Conservation (phyloP, 306 rosid genomes). For the Cicer cuneatum region DNA sequence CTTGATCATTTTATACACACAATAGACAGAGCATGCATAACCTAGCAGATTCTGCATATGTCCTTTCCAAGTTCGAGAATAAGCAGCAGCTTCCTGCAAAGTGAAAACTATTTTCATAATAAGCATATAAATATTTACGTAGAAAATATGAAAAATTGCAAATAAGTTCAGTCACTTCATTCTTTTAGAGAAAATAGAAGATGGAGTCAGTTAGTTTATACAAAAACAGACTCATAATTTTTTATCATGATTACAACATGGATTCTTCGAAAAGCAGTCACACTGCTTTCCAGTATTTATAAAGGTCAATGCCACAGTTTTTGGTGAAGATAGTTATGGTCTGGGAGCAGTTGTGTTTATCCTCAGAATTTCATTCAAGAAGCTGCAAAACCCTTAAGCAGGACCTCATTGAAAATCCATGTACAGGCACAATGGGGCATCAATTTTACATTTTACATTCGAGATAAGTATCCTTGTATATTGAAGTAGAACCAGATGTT, state of each 20-base stretch:
- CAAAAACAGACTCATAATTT: constrained; percentile 12
- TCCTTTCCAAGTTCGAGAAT: constrained; percentile 98
- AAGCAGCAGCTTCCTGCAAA: constrained; percentile 96
- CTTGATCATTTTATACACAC: constrained; percentile 99
- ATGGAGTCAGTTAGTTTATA: not conserved
- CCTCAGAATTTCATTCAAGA: not conserved
- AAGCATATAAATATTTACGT: constrained; percentile 3
- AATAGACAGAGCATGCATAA: constrained; percentile 94
- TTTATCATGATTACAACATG: constrained; percentile 14
- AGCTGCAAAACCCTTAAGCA: constrained; percentile 4
- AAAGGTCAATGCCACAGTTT: constrained; percentile 30
- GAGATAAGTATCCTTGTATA: not conserved
- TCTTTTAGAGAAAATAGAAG: constrained; percentile 15
- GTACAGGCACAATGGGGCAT: not conserved
- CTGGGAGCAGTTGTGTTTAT: constrained; percentile 9
- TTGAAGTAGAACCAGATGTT: constrained; percentile 22
- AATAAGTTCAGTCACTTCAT: constrained; percentile 20
- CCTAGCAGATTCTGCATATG: constrained; percentile 98
- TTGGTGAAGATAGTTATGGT: constrained; percentile 11
- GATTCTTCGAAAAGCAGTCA: constrained; percentile 6
- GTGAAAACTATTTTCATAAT: constrained; percentile 43
- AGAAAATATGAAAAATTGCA: constrained; percentile 18
- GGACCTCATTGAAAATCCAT: constrained; percentile 16
- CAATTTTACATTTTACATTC: constrained; percentile 7
- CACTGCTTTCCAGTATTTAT: constrained; percentile 24